Conservation (phyloP, 805 yeast species). For the Ogataea salicorniae region DNA sequence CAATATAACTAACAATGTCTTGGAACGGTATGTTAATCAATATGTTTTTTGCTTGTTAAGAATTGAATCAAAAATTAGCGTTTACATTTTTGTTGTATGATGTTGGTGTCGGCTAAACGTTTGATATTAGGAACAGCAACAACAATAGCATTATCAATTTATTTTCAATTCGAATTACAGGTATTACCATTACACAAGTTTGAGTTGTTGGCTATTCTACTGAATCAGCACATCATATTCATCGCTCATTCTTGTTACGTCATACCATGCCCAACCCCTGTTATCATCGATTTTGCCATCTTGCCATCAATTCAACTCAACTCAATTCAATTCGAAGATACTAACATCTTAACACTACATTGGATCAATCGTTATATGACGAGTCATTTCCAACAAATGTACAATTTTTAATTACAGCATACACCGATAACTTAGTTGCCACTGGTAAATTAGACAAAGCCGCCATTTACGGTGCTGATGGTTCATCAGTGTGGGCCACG, state of each 20-base stretch:
- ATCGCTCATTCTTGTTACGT: too few species aligned
- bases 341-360: background rate
- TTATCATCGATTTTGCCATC: too few species aligned
- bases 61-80: too few species aligned
- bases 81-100: too few species aligned
- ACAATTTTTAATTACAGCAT: constrained; percentile 49
- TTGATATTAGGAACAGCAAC: background rate
- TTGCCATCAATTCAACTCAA: too few species aligned
- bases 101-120: background rate
- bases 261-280: too few species aligned
- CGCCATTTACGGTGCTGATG: constrained; percentile 89
- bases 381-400: background rate
- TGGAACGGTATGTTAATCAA: constrained; percentile 29
- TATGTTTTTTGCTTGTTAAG: background rate
- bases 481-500: constrained; percentile 92
- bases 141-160: too few species aligned
- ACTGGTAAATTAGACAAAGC: constrained; percentile 90
- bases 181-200: too few species aligned
- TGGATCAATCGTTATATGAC: background rate
- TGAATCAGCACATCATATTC: too few species aligned
- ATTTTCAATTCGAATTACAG: too few species aligned
- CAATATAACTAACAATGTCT: constrained; percentile 21
- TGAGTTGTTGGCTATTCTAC: too few species aligned
- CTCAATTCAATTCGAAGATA: background rate
- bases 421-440: constrained; percentile 86